Evolutionary conservation across 202 grass and related monocot genomes (phyloP).

Genomic region (Panicum virgatum): DNA sequence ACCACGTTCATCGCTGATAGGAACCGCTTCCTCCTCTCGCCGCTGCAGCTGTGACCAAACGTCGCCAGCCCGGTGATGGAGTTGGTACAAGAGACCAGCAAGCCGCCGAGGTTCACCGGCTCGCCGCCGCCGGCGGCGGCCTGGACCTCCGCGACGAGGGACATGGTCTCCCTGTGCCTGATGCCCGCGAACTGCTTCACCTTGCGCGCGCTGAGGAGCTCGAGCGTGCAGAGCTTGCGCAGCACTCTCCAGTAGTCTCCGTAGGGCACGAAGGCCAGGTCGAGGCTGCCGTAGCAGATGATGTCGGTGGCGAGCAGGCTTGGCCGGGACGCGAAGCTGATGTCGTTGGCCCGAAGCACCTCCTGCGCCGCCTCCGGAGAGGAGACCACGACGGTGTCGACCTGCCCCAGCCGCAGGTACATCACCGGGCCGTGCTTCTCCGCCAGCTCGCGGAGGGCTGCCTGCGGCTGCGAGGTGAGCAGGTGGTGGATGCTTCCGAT

Average conservation of each 20-base stretch:
- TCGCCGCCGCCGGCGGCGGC: not conserved
- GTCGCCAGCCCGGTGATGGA: not conserved
- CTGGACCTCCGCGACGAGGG: conserved; percentile 4
- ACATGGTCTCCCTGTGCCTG: conserved; percentile 29
- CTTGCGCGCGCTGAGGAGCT: conserved; percentile 35
- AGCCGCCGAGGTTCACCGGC: not conserved
- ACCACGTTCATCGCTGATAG: not conserved
- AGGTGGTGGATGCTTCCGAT: too few species aligned
- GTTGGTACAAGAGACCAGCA: not conserved
- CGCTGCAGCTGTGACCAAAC: conserved; percentile 2
- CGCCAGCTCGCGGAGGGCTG: too few species aligned
- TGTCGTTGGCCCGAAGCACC: conserved; percentile 42
- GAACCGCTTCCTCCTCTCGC: not conserved
- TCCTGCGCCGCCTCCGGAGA: not conserved
- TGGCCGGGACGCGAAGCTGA: conserved; percentile 42
- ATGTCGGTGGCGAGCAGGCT: conserved; percentile 15
- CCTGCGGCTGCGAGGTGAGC: too few species aligned
- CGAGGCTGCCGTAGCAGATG: conserved; percentile 31
- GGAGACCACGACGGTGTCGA: too few species aligned
- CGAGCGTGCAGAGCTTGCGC: conserved; percentile 39
- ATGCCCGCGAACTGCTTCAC: conserved; percentile 26
- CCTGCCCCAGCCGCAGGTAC: too few species aligned
- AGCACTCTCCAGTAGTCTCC: conserved; percentile 41
- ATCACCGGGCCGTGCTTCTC: too few species aligned
- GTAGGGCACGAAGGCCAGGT: conserved; percentile 42